Percentiles rank a stretch among this genome's conserved stretches.
Conservation (phyloP, 441 rosid species). For the Adansonia gregorii region DNA sequence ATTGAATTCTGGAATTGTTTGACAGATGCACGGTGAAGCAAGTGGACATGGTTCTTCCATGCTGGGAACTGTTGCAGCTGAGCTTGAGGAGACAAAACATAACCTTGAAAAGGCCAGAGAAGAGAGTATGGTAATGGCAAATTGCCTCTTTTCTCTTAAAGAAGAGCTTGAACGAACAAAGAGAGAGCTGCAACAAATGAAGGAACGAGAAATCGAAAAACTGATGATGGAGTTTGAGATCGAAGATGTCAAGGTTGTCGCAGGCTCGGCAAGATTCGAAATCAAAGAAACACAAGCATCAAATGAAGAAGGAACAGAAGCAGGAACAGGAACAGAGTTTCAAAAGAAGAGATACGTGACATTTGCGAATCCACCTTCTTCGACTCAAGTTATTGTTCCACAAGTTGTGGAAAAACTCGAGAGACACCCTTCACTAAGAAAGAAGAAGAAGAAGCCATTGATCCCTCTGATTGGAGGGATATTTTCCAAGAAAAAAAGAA, state of each 20-base stretch:
- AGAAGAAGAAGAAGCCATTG: constrained; percentile 74
- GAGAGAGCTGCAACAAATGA: constrained; percentile 62
- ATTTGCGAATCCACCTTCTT: constrained; percentile 63
- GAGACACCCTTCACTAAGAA: constrained; percentile 77
- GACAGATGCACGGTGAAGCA: constrained; percentile 42
- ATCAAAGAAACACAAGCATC: constrained; percentile 24
- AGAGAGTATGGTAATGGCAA: constrained; percentile 60
- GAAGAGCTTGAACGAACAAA: constrained; percentile 85
- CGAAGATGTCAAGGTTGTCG: constrained; percentile 46
- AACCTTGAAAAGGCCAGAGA: constrained; percentile 56
- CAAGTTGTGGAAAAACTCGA: constrained; percentile 47
- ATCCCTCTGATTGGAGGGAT: constrained; percentile 74
- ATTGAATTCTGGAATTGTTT: neutral
- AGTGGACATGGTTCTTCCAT: constrained; percentile 29
- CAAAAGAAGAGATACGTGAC: constrained; percentile 72
- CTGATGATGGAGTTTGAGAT: constrained; percentile 40
- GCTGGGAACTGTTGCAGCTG: constrained; percentile 41
- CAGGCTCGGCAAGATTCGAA: constrained; percentile 43
- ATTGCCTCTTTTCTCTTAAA: constrained; percentile 56
- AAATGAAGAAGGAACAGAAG: constrained; percentile 14
- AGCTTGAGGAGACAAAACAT: constrained; percentile 63
- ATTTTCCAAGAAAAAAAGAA: constrained; percentile 64
- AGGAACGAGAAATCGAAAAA: constrained; percentile 36
- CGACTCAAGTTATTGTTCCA: constrained; percentile 42
- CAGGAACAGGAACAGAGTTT: constrained; percentile 37